Percentiles rank a stretch among this genome's conserved stretches.
phyloP scores from a whole-genome alignment of 108 stramenopile genomes.

The Discostella stelligeroides region DNA sequence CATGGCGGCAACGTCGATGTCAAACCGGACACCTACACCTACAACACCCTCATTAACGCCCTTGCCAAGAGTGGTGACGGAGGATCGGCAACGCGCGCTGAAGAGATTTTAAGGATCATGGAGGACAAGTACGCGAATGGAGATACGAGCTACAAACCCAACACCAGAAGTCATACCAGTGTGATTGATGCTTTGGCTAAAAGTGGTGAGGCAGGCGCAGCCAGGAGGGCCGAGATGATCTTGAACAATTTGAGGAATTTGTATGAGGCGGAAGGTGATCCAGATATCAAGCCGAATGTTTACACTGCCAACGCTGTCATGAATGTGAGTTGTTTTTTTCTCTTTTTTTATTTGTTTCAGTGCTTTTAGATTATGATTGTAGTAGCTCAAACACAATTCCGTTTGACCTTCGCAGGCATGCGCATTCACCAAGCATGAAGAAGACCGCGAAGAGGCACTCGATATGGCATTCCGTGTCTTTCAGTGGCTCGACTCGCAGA shows the following conservation, averaged over 20 bases:
- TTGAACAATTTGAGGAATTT: slow-evolving; percentile 47
- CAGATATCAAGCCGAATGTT: slow-evolving; percentile 57
- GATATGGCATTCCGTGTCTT: slow-evolving; percentile 86
- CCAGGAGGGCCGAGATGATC: slow-evolving; percentile 62
- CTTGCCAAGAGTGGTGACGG: slow-evolving; percentile 59
- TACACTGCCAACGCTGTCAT: slow-evolving; percentile 63
- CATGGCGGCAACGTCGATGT: slow-evolving; percentile 77
- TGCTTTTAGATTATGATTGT: background rate
- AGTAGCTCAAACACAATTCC: background rate
- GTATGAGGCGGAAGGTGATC: slow-evolving; percentile 46
- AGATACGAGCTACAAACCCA: slow-evolving; percentile 57
- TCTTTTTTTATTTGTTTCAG: background rate
- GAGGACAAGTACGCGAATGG: slow-evolving; percentile 47
- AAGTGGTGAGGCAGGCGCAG: slow-evolving; percentile 56
- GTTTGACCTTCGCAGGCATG: slow-evolving; percentile 57
- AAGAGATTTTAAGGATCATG: slow-evolving; percentile 57
- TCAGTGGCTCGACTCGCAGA: slow-evolving; percentile 71
- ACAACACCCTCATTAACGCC: slow-evolving; percentile 78
- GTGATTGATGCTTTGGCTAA: slow-evolving; percentile 73
- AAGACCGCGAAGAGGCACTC: slow-evolving; percentile 55
- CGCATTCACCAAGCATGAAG: slow-evolving; percentile 64
- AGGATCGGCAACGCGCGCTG: slow-evolving; percentile 55
- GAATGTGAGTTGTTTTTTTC: slow-evolving; percentile 39
- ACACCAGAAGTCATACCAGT: slow-evolving; percentile 52
- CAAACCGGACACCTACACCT: slow-evolving; percentile 85